Evolutionary conservation across 73 alveolate genomes (phyloP).

Genomic region (Paramecium primaurelia): DNA sequence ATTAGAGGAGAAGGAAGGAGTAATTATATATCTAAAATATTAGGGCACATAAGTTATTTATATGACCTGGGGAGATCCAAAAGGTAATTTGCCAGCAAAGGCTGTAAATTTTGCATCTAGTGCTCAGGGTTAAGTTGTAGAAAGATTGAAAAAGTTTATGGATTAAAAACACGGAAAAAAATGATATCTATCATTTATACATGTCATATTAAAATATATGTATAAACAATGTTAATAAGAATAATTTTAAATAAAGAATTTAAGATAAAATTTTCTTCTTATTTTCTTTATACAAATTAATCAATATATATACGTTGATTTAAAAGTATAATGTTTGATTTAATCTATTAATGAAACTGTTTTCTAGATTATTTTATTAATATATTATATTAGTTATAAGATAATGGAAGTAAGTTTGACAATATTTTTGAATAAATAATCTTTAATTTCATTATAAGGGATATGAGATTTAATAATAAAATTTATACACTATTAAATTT

Average conservation of each 20-base stretch:
- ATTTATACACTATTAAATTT: neutral
- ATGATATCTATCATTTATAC: neutral
- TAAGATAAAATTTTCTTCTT: neutral
- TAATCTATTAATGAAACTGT: neutral
- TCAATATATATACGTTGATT: neutral
- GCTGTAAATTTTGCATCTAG: slow-evolving; percentile 10
- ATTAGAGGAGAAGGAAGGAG: slow-evolving; percentile 30
- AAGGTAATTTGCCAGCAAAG: neutral
- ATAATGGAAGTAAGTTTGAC: neutral
- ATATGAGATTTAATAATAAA: too few species aligned
- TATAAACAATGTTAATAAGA: neutral
- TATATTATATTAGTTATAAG: neutral
- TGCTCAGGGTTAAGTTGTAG: slow-evolving; percentile 35
- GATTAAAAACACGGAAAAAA: neutral
- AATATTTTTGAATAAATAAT: neutral
- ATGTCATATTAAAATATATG: neutral
- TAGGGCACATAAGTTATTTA: neutral
- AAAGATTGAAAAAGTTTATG: neutral
- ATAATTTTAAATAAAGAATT: neutral
- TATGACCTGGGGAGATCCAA: slow-evolving; percentile 32
- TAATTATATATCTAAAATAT: neutral
- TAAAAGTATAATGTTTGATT: neutral
- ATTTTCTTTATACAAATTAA: neutral
- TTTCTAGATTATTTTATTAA: neutral
- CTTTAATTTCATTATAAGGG: neutral